Conservation (phyloP, 148 eudicot genomes). For the Selenicereus undatus region DNA sequence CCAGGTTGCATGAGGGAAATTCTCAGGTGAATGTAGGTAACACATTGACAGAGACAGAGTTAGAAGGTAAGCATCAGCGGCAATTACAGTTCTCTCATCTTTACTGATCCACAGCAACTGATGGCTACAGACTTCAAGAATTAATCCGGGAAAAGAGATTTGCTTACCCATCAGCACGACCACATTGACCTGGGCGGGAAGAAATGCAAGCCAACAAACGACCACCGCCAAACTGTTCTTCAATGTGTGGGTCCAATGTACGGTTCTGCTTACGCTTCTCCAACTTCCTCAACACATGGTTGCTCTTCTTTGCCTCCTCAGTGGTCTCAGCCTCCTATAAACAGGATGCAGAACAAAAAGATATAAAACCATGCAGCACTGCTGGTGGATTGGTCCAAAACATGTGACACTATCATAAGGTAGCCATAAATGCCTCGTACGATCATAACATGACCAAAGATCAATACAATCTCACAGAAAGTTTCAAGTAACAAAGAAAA, state of each 20-base stretch:
- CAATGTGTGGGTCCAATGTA: conserved; percentile 53
- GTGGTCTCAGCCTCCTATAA: conserved; percentile 49
- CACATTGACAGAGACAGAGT: too few species aligned
- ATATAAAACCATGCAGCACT: background rate
- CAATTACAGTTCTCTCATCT: too few species aligned
- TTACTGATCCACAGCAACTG: background rate
- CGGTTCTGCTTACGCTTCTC: conserved; percentile 55
- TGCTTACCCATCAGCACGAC: conserved; percentile 67
- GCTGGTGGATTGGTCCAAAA: background rate
- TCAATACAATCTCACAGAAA: too few species aligned
- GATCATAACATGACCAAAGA: too few species aligned
- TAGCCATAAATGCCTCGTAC: background rate
- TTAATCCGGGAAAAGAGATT: background rate
- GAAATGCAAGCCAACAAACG: conserved; percentile 70
- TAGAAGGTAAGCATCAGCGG: too few species aligned
- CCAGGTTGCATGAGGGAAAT: too few species aligned
- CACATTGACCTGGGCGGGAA: conserved; percentile 83
- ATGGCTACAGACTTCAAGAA: background rate
- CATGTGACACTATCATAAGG: background rate
- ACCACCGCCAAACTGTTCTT: conserved; percentile 69
- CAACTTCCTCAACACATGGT: conserved; percentile 55
- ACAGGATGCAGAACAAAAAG: background rate
- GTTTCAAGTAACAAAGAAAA: too few species aligned
- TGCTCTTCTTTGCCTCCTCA: conserved; percentile 66
- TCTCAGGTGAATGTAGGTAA: too few species aligned